phyloP scores from a whole-genome alignment of 2,329 filamentous ascomycete species.

The Aspergillus fructus region DNA sequence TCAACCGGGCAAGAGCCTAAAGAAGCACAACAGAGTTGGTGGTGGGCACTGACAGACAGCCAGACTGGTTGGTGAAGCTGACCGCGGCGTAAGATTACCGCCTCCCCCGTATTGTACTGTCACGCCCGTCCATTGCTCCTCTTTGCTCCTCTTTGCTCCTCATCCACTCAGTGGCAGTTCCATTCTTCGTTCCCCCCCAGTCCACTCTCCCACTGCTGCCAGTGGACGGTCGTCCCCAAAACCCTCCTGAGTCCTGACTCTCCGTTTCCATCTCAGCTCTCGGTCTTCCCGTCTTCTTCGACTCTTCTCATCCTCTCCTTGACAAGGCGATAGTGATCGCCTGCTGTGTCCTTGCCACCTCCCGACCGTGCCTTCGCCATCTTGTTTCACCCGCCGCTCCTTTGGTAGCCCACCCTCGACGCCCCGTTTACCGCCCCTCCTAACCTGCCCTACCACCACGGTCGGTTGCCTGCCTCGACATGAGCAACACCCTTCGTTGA shows the following conservation, averaged over 20 bases:
- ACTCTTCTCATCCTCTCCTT: constrained; percentile 4
- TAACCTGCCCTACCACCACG: not conserved
- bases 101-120: not conserved
- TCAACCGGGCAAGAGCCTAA: not conserved
- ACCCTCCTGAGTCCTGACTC: constrained; percentile 15
- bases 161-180: not conserved
- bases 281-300: constrained; percentile 2
- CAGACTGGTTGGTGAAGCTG: not conserved
- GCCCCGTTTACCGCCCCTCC: constrained; percentile 13
- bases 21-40: too few relatives aligned
- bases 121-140: not conserved
- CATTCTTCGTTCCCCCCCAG: not conserved
- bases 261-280: not conserved
- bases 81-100: constrained; percentile 1
- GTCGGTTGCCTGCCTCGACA: constrained; percentile 19
- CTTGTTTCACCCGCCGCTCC: constrained; percentile 11
- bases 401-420: constrained; percentile 14
- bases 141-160: not conserved
- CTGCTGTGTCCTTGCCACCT: constrained; percentile 9
- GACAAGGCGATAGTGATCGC: not conserved
- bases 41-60: too few relatives aligned
- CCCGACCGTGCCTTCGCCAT: constrained; percentile 4
- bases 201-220: not conserved
- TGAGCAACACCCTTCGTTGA: constrained; percentile 22
- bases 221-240: constrained; percentile 14